Evolutionary conservation across 31 red algal species (phyloP).

Genomic region (Odonthalia washingtoniensis): DNA sequence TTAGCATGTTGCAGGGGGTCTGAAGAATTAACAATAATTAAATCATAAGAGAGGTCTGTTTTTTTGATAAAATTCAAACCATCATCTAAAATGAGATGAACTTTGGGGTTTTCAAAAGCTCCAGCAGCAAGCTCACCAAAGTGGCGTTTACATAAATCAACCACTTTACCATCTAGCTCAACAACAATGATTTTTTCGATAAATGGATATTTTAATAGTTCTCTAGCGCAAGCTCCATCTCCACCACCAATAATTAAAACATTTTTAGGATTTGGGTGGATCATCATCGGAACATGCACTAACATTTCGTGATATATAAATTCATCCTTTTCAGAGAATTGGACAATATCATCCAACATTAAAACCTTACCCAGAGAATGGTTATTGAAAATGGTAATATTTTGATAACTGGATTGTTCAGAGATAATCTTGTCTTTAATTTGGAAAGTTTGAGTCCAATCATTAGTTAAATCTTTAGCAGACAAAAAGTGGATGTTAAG

Average conservation of each 20-base stretch:
- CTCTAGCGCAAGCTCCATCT: not conserved
- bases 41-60: slow-evolving; percentile 3
- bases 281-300: slow-evolving; percentile 7
- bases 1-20: not conserved
- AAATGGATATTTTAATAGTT: slow-evolving; percentile 2
- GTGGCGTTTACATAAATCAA: slow-evolving; percentile 12
- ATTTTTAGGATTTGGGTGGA: slow-evolving; percentile 2
- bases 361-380: slow-evolving; percentile 1
- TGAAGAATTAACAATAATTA: not conserved
- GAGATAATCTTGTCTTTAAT: too few species aligned
- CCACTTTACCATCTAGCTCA: slow-evolving; percentile 7
- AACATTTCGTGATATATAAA: slow-evolving; percentile 6
- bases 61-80: slow-evolving; percentile 1
- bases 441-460: too few species aligned
- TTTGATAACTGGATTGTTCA: slow-evolving; percentile 9
- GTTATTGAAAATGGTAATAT: not conserved
- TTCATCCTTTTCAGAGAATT: not conserved
- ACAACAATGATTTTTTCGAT: slow-evolving; percentile 10
- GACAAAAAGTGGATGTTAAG: too few species aligned
- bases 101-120: not conserved
- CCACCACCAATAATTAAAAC: slow-evolving; percentile 8
- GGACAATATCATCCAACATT: not conserved
- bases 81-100: slow-evolving; percentile 5
- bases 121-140: not conserved
- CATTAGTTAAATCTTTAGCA: too few species aligned